Evolutionary conservation across 2,329 filamentous ascomycete species (phyloP).

Genomic region (Bipolaris cookei): DNA sequence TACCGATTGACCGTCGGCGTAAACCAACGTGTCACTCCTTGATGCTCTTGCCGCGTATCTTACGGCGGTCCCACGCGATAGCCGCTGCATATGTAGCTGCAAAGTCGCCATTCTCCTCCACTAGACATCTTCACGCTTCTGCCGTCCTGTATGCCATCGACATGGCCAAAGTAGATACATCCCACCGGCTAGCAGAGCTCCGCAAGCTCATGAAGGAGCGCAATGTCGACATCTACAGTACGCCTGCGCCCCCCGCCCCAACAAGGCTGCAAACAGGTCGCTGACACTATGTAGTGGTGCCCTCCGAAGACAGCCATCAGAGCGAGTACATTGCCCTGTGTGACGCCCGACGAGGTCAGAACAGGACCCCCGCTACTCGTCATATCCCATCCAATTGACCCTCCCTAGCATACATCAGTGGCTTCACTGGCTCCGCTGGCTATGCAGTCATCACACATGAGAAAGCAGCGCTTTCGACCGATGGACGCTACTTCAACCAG

Average conservation of each 20-base stretch:
- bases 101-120: constrained; percentile 17
- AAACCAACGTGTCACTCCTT: constrained; percentile 14
- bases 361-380: constrained; percentile 18
- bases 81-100: constrained; percentile 35
- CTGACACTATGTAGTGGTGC: constrained; percentile 72
- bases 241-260: neutral
- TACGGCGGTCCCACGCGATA: constrained; percentile 39
- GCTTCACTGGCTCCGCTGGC: constrained; percentile 93
- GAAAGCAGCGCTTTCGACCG: constrained; percentile 89
- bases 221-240: constrained; percentile 92
- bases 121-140: constrained; percentile 42
- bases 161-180: constrained; percentile 83
- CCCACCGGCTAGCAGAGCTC: constrained; percentile 74
- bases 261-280: constrained; percentile 9
- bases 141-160: constrained; percentile 50
- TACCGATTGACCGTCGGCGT: constrained; percentile 32
- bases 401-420: constrained; percentile 76
- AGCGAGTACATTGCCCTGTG: constrained; percentile 98
- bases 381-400: constrained; percentile 37
- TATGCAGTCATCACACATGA: constrained; percentile 86
- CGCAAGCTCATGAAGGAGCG: constrained; percentile 85
- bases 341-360: constrained; percentile 77
- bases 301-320: constrained; percentile 95
- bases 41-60: constrained; percentile 43
- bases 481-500: constrained; percentile 98